Conservation (phyloP, 768 basidiomycete genomes). For the Butyriboletus loyo region DNA sequence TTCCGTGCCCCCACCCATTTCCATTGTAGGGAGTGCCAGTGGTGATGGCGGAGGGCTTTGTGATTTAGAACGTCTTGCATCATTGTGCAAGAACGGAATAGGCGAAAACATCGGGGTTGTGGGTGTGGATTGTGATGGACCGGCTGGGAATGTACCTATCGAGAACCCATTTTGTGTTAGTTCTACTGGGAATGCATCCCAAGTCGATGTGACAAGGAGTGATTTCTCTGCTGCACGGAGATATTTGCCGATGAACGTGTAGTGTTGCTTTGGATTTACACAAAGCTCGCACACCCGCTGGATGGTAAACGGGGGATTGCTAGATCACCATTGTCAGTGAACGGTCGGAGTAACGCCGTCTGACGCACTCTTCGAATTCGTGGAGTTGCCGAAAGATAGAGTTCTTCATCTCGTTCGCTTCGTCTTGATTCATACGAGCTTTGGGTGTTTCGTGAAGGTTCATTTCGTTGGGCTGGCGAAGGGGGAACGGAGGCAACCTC, state of each 20-base stretch:
- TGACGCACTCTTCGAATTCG: conserved; percentile 68
- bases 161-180: conserved; percentile 29
- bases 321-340: conserved; percentile 13
- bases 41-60: conserved; percentile 80
- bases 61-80: conserved; percentile 76
- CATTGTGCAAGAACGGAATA: conserved; percentile 82
- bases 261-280: conserved; percentile 62
- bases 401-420: conserved; percentile 56
- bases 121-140: conserved; percentile 54
- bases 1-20: conserved; percentile 33
- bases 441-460: conserved; percentile 54
- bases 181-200: conserved; percentile 62
- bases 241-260: conserved; percentile 81
- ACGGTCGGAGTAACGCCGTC: background rate
- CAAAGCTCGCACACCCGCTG: conserved; percentile 87
- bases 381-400: conserved; percentile 63
- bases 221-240: conserved; percentile 82
- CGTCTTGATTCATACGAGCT: conserved; percentile 56
- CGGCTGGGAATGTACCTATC: conserved; percentile 37
- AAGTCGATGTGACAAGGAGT: conserved; percentile 79
- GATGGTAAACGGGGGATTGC: conserved; percentile 81
- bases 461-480: conserved; percentile 47
- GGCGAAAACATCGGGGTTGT: conserved; percentile 84
- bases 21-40: conserved; percentile 45
- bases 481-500: conserved; percentile 71